Conservation (phyloP, 371 early-diverging fungal species). For the Polyrhizophydium stewartii region DNA sequence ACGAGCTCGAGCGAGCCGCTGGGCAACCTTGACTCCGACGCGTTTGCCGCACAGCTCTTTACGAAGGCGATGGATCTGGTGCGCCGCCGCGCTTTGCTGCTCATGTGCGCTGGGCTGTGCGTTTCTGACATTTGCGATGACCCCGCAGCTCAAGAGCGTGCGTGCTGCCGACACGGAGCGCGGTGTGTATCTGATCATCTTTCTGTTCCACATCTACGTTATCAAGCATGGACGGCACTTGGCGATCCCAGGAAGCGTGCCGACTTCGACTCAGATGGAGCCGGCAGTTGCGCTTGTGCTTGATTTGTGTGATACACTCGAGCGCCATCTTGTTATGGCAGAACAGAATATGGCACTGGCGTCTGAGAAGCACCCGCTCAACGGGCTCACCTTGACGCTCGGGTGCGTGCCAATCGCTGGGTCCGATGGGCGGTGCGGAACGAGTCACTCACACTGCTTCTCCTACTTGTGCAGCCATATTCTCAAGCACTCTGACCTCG, state of each 20-base stretch:
- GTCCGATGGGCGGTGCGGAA: neutral
- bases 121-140: too few species aligned
- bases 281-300: neutral
- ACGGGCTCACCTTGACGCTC: slow-evolving; percentile 18
- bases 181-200: slow-evolving; percentile 1
- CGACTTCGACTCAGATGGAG: neutral
- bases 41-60: too few species aligned
- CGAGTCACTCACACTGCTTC: neutral
- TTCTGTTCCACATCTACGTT: neutral
- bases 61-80: too few species aligned
- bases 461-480: neutral
- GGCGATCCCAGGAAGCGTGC: neutral
- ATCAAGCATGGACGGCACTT: neutral
- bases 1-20: too few species aligned
- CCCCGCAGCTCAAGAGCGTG: neutral
- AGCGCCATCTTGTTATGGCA: slow-evolving; percentile 13
- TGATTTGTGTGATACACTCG: neutral
- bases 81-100: too few species aligned
- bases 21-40: too few species aligned
- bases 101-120: too few species aligned
- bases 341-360: slow-evolving; percentile 16
- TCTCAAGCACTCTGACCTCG: neutral
- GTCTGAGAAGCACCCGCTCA: slow-evolving; percentile 22
- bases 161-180: neutral
- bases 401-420: neutral